phyloP scores from a whole-genome alignment of 306 rosid species.

The Macrotyloma uniflorum region DNA sequence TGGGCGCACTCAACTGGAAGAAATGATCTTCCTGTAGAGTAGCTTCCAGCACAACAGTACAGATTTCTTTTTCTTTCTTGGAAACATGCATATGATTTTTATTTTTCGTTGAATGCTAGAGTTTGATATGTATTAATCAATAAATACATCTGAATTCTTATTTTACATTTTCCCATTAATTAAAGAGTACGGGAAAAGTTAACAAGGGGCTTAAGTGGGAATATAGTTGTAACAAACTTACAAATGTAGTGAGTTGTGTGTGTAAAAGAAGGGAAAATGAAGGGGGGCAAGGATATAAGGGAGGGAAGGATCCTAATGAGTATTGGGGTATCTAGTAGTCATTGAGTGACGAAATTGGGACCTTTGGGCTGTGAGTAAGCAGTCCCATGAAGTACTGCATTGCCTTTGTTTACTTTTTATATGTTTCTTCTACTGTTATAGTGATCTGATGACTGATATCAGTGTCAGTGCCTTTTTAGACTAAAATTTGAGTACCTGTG shows the following conservation, averaged over 20 bases:
- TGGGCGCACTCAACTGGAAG: neutral
- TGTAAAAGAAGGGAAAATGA: neutral
- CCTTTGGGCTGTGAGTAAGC: neutral
- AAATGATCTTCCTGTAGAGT: conserved; percentile 17
- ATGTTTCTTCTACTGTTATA: neutral
- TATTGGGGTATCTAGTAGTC: neutral
- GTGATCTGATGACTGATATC: neutral
- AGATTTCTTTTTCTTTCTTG: neutral
- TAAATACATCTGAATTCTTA: neutral
- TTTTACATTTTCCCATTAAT: neutral
- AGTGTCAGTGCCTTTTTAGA: neutral
- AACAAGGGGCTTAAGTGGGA: neutral
- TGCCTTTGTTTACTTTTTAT: neutral
- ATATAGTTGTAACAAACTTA: neutral
- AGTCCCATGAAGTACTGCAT: neutral
- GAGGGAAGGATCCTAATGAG: neutral
- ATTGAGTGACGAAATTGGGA: neutral
- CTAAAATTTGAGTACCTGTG: neutral
- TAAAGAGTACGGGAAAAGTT: neutral
- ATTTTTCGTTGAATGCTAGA: neutral
- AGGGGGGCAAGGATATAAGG: too few relatives aligned
- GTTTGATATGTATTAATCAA: neutral
- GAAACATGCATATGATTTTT: neutral
- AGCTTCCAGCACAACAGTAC: neutral
- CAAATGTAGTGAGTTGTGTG: neutral